phyloP scores from a whole-genome alignment of 495 filamentous ascomycete genomes.

The Penicillium fimorum region DNA sequence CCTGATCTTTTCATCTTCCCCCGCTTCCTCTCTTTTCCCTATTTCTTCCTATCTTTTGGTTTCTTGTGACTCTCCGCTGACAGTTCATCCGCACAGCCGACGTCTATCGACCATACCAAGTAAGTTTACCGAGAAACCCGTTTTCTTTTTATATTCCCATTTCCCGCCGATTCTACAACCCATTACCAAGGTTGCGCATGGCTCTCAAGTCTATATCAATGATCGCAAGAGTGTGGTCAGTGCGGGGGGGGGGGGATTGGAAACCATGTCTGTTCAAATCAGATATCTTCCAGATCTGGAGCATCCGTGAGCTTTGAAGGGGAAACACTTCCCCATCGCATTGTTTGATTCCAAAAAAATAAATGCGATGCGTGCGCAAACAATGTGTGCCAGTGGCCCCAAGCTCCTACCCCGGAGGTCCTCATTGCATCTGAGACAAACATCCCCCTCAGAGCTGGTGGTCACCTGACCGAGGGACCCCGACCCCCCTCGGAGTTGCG shows the following conservation, averaged over 20 bases:
- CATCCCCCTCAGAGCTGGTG: slow-evolving; percentile 7
- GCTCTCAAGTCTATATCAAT: neutral
- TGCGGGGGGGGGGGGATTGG: slow-evolving; percentile 27
- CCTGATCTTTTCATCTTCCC: slow-evolving; percentile 28
- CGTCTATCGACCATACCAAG: slow-evolving; percentile 56
- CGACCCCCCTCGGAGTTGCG: slow-evolving; percentile 8
- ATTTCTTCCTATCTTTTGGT: slow-evolving; percentile 20
- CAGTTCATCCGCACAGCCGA: slow-evolving; percentile 40
- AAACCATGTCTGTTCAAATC: slow-evolving; percentile 6
- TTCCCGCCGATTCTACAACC: slow-evolving; percentile 4
- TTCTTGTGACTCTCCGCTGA: slow-evolving; percentile 23
- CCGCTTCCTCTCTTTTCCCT: slow-evolving; percentile 24
- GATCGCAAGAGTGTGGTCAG: slow-evolving; percentile 25
- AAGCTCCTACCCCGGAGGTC: slow-evolving; percentile 20
- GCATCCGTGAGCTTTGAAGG: neutral
- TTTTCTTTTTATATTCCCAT: slow-evolving; percentile 4
- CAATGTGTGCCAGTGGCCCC: slow-evolving; percentile 9
- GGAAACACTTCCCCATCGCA: neutral
- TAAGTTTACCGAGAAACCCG: slow-evolving; percentile 35
- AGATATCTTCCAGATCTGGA: slow-evolving; percentile 8
- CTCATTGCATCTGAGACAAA: slow-evolving; percentile 9
- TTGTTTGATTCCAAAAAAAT: neutral
- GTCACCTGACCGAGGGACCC: slow-evolving; percentile 31
- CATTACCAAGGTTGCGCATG: neutral
- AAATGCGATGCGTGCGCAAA: slow-evolving; percentile 16